Percentiles rank a stretch among this genome's conserved stretches.
These are phyloP conservation scores for Tetracentron sinense DNA, from an alignment of 164 flowering plant species.

Conservation along the genomic window DNA sequence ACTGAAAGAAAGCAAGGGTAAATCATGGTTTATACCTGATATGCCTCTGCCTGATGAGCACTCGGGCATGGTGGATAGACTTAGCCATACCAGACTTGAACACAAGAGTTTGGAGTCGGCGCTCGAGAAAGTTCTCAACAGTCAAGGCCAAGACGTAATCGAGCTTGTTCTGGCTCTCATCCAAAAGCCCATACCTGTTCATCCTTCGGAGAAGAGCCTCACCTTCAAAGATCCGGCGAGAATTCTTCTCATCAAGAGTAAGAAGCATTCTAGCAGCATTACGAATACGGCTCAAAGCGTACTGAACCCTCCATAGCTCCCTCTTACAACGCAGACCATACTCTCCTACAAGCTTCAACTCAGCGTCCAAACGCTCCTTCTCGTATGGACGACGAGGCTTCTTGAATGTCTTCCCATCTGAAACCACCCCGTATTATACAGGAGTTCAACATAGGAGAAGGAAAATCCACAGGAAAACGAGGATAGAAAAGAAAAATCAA, in stretches of 20 bases:
- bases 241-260: conserved; percentile 38
- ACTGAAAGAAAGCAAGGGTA: too few relatives aligned
- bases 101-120: conserved; percentile 44
- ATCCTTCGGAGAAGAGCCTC: conserved; percentile 38
- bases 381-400: conserved; percentile 40
- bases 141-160: conserved; percentile 45
- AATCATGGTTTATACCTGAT: too few relatives aligned
- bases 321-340: conserved; percentile 36
- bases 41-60: conserved; percentile 46
- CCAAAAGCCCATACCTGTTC: conserved; percentile 38
- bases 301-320: conserved; percentile 43
- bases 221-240: conserved; percentile 37
- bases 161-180: conserved; percentile 44
- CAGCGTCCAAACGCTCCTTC: conserved; percentile 43
- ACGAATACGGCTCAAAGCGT: conserved; percentile 37
- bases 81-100: conserved; percentile 47
- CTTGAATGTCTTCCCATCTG: conserved; percentile 43
- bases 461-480: too few relatives aligned
- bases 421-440: too few relatives aligned
- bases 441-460: too few relatives aligned
- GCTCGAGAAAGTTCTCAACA: conserved; percentile 47
- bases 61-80: conserved; percentile 37
- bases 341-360: conserved; percentile 42
- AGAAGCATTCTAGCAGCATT: conserved; percentile 33
- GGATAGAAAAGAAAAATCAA: too few relatives aligned